Conservation (phyloP, 768 basidiomycete genomes). For the Rhizopogon vulgaris region DNA sequence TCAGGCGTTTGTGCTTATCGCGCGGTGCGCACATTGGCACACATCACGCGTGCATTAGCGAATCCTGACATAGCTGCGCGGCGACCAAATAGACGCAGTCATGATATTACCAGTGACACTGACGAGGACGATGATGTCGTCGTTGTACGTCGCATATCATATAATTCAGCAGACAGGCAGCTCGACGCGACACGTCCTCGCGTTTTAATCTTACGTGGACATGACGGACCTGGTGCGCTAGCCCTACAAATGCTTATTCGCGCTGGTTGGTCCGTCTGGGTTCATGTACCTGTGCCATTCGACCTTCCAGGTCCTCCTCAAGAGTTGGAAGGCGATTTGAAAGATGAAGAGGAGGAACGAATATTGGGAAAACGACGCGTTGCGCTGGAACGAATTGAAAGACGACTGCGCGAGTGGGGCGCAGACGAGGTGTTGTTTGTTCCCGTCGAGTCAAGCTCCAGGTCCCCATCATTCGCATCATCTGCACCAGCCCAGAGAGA, state of each 20-base stretch:
- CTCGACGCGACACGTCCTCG: slow-evolving; percentile 23
- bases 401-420: slow-evolving; percentile 59
- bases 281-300: slow-evolving; percentile 47
- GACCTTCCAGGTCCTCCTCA: slow-evolving; percentile 26
- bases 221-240: slow-evolving; percentile 71
- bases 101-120: slow-evolving; percentile 16
- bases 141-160: neutral
- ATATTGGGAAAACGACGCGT: slow-evolving; percentile 34
- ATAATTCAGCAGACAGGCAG: slow-evolving; percentile 5
- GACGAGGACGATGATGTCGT: neutral
- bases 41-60: slow-evolving; percentile 21
- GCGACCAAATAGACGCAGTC: slow-evolving; percentile 6
- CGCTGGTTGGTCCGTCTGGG: slow-evolving; percentile 69
- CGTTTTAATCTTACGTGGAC: slow-evolving; percentile 65
- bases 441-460: slow-evolving; percentile 15
- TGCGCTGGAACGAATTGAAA: slow-evolving; percentile 43
- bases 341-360: slow-evolving; percentile 24
- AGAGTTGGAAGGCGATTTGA: slow-evolving; percentile 29
- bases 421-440: slow-evolving; percentile 74
- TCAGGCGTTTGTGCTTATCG: slow-evolving; percentile 79
- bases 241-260: slow-evolving; percentile 71
- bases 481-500: slow-evolving; percentile 15
- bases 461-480: slow-evolving; percentile 17
- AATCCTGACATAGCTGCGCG: slow-evolving; percentile 3
- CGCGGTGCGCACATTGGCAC: slow-evolving; percentile 63